phyloP scores from a whole-genome alignment of 768 basidiomycete species.

The Strobilomyces echinocephalus region DNA sequence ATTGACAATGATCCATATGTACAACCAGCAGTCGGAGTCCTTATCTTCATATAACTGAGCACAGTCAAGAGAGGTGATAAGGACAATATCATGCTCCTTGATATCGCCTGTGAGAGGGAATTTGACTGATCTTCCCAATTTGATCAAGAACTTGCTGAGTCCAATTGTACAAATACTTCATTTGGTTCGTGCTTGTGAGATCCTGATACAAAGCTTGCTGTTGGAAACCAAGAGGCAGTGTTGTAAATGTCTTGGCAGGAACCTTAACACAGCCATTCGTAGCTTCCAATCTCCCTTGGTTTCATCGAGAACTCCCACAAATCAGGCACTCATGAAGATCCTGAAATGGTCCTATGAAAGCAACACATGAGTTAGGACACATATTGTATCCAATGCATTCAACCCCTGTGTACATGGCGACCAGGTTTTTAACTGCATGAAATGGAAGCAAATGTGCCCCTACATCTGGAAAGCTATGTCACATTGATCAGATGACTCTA shows the following conservation, averaged over 20 bases:
- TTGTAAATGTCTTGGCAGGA: neutral
- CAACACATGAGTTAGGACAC: too few relatives aligned
- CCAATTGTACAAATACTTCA: neutral
- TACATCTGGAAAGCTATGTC: too few relatives aligned
- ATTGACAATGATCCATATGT: neutral
- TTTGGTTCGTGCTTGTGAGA: neutral
- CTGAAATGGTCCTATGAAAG: too few relatives aligned
- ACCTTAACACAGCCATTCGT: too few relatives aligned
- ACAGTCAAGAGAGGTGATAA: neutral
- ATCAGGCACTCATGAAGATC: too few relatives aligned
- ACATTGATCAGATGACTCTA: too few relatives aligned
- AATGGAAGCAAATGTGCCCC: too few relatives aligned
- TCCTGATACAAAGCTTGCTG: neutral
- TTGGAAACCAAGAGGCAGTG: neutral
- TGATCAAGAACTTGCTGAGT: neutral
- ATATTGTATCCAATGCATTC: too few relatives aligned
- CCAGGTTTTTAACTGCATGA: too few relatives aligned
- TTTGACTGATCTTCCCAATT: neutral
- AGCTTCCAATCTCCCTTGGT: too few relatives aligned
- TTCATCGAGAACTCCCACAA: too few relatives aligned
- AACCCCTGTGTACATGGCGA: too few relatives aligned
- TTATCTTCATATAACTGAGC: neutral
- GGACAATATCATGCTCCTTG: neutral
- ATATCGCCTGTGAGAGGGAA: neutral
- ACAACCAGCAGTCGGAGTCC: neutral